Percentiles rank a stretch among this genome's conserved stretches.
phyloP scores from a whole-genome alignment of 768 basidiomycete genomes.

The Suillus subalutaceus region DNA sequence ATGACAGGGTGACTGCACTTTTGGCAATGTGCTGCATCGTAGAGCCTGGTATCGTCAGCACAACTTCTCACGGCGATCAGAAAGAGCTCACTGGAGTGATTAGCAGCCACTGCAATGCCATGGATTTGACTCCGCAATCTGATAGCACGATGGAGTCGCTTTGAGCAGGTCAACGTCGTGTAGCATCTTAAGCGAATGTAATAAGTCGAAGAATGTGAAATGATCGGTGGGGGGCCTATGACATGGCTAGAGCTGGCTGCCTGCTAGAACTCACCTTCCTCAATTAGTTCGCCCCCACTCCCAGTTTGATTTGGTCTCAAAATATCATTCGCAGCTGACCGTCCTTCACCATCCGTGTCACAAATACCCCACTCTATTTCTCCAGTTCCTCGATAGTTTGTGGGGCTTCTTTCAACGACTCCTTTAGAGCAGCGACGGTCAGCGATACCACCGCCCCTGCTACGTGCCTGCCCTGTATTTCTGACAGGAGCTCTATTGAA shows the following conservation, averaged over 20 bases:
- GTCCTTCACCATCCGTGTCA: too few species aligned
- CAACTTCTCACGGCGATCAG: background rate
- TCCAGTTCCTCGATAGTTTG: conserved; percentile 70
- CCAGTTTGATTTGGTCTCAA: too few species aligned
- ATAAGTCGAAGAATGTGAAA: conserved; percentile 42
- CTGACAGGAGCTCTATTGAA: conserved; percentile 65
- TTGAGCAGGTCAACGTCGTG: conserved; percentile 81
- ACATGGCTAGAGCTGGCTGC: background rate
- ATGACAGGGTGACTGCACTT: background rate
- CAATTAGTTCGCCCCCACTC: conserved; percentile 25
- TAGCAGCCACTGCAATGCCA: background rate
- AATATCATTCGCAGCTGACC: too few species aligned
- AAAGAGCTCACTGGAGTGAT: background rate
- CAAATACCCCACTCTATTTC: too few species aligned
- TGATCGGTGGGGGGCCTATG: conserved; percentile 12
- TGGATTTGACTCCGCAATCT: background rate
- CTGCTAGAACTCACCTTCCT: conserved; percentile 62
- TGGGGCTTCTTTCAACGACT: conserved; percentile 89
- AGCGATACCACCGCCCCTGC: conserved; percentile 81
- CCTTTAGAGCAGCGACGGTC: conserved; percentile 74
- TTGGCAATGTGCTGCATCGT: background rate
- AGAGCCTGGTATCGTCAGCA: background rate
- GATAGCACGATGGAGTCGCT: conserved; percentile 33
- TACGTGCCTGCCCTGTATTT: conserved; percentile 85
- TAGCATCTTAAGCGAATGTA: conserved; percentile 86